Conservation (phyloP, 148 eudicot genomes). For the Chenopodium suecicum region DNA sequence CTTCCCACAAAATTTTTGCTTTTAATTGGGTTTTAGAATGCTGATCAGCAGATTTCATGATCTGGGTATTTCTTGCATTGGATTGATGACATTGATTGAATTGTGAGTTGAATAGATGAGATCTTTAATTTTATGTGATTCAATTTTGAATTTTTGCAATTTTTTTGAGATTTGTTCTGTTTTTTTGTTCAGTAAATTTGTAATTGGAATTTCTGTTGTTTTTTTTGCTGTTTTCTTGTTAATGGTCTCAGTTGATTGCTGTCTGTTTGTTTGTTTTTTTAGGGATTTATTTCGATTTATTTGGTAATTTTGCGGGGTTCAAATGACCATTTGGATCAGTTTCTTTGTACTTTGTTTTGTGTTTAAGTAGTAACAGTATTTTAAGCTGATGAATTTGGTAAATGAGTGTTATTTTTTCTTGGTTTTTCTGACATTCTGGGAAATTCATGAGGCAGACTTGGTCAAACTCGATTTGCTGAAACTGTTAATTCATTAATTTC, state of each 20-base stretch:
- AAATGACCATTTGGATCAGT: constrained; percentile 21
- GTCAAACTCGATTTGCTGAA: background rate
- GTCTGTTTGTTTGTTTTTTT: constrained; percentile 7
- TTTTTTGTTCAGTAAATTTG: constrained; percentile 12
- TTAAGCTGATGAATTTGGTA: constrained; percentile 10
- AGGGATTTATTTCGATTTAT: background rate
- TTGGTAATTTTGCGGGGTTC: constrained; percentile 22
- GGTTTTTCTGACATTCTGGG: background rate
- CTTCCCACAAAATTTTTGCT: background rate
- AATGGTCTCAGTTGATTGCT: background rate
- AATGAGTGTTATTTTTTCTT: background rate
- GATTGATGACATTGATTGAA: constrained; percentile 10
- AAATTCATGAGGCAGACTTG: background rate
- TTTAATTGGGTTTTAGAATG: constrained; percentile 16
- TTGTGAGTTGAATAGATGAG: constrained; percentile 10
- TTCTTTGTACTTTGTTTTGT: constrained; percentile 18
- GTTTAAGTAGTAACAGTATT: constrained; percentile 20
- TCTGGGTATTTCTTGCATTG: constrained; percentile 32
- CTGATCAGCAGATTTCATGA: constrained; percentile 30
- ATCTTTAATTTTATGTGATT: constrained; percentile 25
- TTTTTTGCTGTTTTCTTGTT: background rate
- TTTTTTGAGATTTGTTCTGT: constrained; percentile 12
- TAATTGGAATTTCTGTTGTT: background rate
- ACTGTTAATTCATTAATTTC: background rate
- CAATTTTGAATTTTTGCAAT: constrained; percentile 7